These are phyloP conservation scores for Westerdykella aurantiaca DNA, from an alignment of 2,329 filamentous ascomycete genomes.

Conservation along the genomic window DNA sequence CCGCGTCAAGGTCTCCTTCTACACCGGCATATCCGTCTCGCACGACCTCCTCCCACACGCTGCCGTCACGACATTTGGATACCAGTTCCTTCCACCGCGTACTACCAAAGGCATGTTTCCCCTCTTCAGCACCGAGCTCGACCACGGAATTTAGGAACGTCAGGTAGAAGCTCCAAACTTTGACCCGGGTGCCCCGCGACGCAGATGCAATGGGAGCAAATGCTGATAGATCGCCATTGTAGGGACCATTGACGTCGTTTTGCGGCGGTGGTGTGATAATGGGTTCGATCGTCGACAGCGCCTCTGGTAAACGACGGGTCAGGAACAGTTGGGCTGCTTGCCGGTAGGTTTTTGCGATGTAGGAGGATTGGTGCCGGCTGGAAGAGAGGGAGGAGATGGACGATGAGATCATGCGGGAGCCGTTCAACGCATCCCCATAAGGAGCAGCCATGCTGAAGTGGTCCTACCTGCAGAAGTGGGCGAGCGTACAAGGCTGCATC, in stretches of 20 bases:
- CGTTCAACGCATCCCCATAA: conserved; percentile 46
- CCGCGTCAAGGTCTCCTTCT: conserved; percentile 87
- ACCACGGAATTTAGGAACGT: conserved; percentile 87
- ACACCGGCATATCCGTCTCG: conserved; percentile 78
- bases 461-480: conserved; percentile 5
- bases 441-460: conserved; percentile 40
- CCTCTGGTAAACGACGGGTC: conserved; percentile 86
- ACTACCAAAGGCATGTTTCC: conserved; percentile 79
- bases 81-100: conserved; percentile 80
- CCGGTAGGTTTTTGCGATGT: conserved; percentile 87
- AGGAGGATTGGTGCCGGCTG: conserved; percentile 59
- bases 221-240: conserved; percentile 20
- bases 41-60: conserved; percentile 92
- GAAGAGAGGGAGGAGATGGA: conserved; percentile 66
- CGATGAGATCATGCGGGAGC: conserved; percentile 56
- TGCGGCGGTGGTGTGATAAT: conserved; percentile 59
- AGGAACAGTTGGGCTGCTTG: conserved; percentile 92
- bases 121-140: conserved; percentile 83
- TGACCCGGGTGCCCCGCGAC: conserved; percentile 77
- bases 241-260: conserved; percentile 19
- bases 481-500: conserved; percentile 6
- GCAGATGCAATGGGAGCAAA: conserved; percentile 71
- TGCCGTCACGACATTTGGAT: conserved; percentile 77
- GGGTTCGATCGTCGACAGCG: conserved; percentile 76
- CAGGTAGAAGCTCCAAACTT: conserved; percentile 95